Conservation (phyloP, 1,139 yeast species). For the Kodamaea fungicola region DNA sequence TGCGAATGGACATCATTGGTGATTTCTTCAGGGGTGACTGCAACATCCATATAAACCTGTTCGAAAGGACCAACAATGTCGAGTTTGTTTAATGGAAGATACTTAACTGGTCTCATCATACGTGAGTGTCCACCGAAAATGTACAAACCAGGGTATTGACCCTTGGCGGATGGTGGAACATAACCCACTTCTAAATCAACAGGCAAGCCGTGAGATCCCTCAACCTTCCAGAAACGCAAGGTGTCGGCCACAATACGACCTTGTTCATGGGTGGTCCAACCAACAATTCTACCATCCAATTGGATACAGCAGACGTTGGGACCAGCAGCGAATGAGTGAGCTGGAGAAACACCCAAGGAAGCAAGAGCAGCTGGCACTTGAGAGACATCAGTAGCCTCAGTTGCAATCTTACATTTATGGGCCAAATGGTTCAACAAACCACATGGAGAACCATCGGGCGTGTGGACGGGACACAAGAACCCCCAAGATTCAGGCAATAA, state of each 20-base stretch:
- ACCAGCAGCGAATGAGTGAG: constrained; percentile 80
- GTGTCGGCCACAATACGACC: constrained; percentile 88
- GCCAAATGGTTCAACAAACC: constrained; percentile 96
- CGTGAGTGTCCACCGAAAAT: constrained; percentile 89
- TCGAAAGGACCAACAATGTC: constrained; percentile 97
- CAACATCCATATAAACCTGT: constrained; percentile 94
- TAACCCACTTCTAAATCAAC: constrained; percentile 86
- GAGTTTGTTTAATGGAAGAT: constrained; percentile 75
- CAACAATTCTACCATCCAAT: constrained; percentile 86
- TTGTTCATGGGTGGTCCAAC: constrained; percentile 91
- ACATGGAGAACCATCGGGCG: constrained; percentile 99
- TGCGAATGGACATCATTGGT: constrained; percentile 79
- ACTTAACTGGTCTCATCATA: constrained; percentile 94
- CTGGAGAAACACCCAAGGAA: constrained; percentile 77
- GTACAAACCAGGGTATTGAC: constrained; percentile 96
- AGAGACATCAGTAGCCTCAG: constrained; percentile 72
- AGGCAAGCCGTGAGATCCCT: constrained; percentile 74
- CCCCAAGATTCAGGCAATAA: constrained; percentile 99
- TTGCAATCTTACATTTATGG: constrained; percentile 87
- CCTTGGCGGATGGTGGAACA: constrained; percentile 91
- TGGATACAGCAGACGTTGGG: constrained; percentile 87
- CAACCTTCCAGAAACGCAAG: constrained; percentile 88
- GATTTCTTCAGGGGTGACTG: constrained; percentile 92
- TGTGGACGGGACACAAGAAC: constrained; percentile 96
- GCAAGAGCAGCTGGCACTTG: constrained; percentile 64